phyloP scores from a whole-genome alignment of 1,284 basidiomycete species.

The Takashimella tepidaria region DNA sequence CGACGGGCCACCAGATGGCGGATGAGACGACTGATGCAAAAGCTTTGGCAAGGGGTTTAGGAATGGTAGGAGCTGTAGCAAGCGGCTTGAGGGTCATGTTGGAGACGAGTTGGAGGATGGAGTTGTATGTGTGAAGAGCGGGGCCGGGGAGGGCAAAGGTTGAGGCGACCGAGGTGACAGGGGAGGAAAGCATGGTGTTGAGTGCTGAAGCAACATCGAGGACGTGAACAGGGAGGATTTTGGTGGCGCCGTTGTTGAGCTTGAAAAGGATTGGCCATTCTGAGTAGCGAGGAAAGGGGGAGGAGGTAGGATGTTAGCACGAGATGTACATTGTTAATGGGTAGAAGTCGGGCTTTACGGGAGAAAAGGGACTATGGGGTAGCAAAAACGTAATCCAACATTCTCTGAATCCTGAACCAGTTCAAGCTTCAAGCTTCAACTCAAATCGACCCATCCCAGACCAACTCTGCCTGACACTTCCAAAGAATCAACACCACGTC shows the following conservation, averaged over 20 bases:
- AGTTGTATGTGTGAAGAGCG: conserved; percentile 75
- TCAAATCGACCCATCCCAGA: too few relatives aligned
- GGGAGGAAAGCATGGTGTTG: conserved; percentile 65
- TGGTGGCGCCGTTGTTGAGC: conserved; percentile 80
- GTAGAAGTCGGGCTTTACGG: conserved; percentile 10
- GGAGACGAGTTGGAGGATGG: conserved; percentile 75
- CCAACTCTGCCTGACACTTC: too few relatives aligned
- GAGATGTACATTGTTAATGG: conserved; percentile 7
- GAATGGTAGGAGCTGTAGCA: conserved; percentile 66
- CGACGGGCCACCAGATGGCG: conserved; percentile 83
- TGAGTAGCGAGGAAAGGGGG: too few relatives aligned
- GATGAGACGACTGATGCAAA: conserved; percentile 65
- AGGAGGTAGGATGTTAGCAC: too few relatives aligned
- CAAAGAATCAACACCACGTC: too few relatives aligned
- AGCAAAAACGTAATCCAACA: too few relatives aligned
- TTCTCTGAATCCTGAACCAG: too few relatives aligned
- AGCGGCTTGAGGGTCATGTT: conserved; percentile 70
- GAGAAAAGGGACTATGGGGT: too few relatives aligned
- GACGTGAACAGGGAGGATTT: conserved; percentile 86
- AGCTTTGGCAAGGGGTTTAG: conserved; percentile 65
- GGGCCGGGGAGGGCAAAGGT: conserved; percentile 86
- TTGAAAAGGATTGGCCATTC: conserved; percentile 93
- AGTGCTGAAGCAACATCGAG: conserved; percentile 92
- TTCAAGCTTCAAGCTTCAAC: too few relatives aligned
- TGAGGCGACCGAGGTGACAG: conserved; percentile 57